Evolutionary conservation across 1,284 basidiomycete species (phyloP), one percentile per base, ranked within the genome.

Genomic region (Phlebopus sp.): DNA sequence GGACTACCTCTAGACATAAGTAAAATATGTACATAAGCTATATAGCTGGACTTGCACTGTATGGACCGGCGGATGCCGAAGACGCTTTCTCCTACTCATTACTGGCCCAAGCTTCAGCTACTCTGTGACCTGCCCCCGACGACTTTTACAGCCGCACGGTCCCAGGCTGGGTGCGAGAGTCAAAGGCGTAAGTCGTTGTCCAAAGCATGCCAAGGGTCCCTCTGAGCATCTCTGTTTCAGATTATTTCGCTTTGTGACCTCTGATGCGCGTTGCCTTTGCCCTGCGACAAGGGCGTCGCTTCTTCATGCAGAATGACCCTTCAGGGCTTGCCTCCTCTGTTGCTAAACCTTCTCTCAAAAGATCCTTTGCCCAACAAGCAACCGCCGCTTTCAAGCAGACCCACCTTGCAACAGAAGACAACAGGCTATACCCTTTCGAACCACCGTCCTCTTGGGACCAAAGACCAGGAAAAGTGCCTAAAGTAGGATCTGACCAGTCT

Each of bases 261-360:
- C 37, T 49, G 31, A 81, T 82, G 79, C 75, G 72, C 70, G 61
- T 76, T 66, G 74, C 73, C 55, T 68, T 75, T 54, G 55, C 68
- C 44, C 59, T 76, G 53, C 69, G 71, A 59, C 66, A 71, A 53
- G 73, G 76, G 72, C 74, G 69, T 66, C 69, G 74, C 69, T 73
- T 77, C 64, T 72, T 79, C 70, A 81, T 82, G 79, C 76, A 77
- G 72, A 59, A 75, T 59, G 73, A 78, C 63, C 63, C 70, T 14
- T 48, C 55, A 43, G 60, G 62, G 50, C 51, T 61, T 44, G 46
- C 59, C 31, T 62, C 67, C 45, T 55, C 59, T 32, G 49, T 53
- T 41, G 52, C 57, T 42, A 31, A 54, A 35, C 49, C 51, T 51
- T 52, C 49, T 39, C 49, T 68, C 41, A 75, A 77, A 63, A 71